These are phyloP conservation scores for Monilinia aucupariae DNA, from an alignment of 2,329 filamentous ascomycete genomes.

Conservation along the genomic window DNA sequence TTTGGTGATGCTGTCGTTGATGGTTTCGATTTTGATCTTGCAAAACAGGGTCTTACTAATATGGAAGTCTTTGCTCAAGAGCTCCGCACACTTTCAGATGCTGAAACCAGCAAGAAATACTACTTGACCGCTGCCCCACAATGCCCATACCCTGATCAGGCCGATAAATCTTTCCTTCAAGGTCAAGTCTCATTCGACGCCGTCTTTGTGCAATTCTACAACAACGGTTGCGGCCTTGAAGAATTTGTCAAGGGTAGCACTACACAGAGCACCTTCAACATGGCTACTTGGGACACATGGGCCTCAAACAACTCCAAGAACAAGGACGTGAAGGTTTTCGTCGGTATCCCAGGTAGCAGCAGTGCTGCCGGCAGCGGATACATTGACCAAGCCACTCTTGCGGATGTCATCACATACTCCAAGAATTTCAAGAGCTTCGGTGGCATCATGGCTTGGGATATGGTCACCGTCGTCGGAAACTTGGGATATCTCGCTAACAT, in stretches of 20 bases:
- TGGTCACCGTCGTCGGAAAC: constrained; percentile 46
- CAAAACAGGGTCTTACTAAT: background rate
- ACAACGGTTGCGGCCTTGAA: constrained; percentile 48
- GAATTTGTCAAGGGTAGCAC: constrained; percentile 41
- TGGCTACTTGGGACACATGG: constrained; percentile 58
- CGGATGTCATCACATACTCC: constrained; percentile 46
- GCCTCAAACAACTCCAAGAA: constrained; percentile 52
- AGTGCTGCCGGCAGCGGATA: constrained; percentile 49
- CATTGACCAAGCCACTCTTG: constrained; percentile 42
- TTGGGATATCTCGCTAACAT: constrained; percentile 8
- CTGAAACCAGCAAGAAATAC: constrained; percentile 42
- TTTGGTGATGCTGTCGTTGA: constrained; percentile 63
- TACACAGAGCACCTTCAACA: constrained; percentile 52
- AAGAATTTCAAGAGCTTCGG: constrained; percentile 54
- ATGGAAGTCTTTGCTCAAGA: constrained; percentile 13
- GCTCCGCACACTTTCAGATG: constrained; percentile 47
- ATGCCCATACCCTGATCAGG: constrained; percentile 58
- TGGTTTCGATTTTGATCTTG: constrained; percentile 66
- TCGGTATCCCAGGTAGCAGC: constrained; percentile 50
- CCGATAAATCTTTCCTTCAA: constrained; percentile 51
- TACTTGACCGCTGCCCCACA: constrained; percentile 61
- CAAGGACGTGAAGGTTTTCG: constrained; percentile 51
- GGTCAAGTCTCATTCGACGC: constrained; percentile 42
- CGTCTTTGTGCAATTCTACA: constrained; percentile 40
- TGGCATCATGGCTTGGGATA: constrained; percentile 64